Conservation (phyloP, 805 yeast genomes). For the Torulaspora indica region DNA sequence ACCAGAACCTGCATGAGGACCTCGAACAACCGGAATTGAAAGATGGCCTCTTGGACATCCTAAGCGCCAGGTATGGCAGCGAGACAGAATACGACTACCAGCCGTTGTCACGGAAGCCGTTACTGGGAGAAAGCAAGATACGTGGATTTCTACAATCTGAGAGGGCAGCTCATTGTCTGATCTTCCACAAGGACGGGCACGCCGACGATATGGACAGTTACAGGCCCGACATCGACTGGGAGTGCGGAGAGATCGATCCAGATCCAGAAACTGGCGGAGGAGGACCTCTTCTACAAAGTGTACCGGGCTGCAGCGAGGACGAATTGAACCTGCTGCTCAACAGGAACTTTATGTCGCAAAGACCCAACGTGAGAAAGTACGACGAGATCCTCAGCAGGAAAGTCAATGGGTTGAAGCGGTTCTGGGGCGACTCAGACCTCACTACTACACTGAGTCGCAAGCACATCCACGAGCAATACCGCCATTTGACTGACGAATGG, state of each 20-base stretch:
- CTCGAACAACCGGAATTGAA: neutral
- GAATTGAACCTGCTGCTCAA: slow-evolving; percentile 15
- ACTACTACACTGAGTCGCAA: slow-evolving; percentile 19
- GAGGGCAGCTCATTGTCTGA: slow-evolving; percentile 30
- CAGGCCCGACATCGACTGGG: slow-evolving; percentile 28
- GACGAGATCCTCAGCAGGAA: slow-evolving; percentile 22
- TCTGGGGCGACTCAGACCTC: slow-evolving; percentile 23
- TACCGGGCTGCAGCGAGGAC: slow-evolving; percentile 18
- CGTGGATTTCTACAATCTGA: slow-evolving; percentile 22
- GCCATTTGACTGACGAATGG: slow-evolving; percentile 14
- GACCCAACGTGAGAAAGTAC: slow-evolving; percentile 22
- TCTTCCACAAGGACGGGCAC: slow-evolving; percentile 28
- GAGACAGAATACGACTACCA: slow-evolving; percentile 21
- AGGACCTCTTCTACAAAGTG: slow-evolving; percentile 9
- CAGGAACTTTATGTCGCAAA: slow-evolving; percentile 13
- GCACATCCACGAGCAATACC: slow-evolving; percentile 23
- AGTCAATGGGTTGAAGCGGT: slow-evolving; percentile 17
- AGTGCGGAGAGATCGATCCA: slow-evolving; percentile 22
- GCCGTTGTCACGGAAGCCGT: slow-evolving; percentile 24
- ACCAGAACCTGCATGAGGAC: slow-evolving; percentile 3
- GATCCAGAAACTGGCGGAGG: slow-evolving; percentile 4
- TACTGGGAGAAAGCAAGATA: slow-evolving; percentile 24
- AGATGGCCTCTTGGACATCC: slow-evolving; percentile 3
- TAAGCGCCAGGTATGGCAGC: neutral
- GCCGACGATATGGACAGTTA: slow-evolving; percentile 8